Base-by-base conservation (phyloP, 2,329 filamentous ascomycete species). In the Sporothrix luriei region DNA sequence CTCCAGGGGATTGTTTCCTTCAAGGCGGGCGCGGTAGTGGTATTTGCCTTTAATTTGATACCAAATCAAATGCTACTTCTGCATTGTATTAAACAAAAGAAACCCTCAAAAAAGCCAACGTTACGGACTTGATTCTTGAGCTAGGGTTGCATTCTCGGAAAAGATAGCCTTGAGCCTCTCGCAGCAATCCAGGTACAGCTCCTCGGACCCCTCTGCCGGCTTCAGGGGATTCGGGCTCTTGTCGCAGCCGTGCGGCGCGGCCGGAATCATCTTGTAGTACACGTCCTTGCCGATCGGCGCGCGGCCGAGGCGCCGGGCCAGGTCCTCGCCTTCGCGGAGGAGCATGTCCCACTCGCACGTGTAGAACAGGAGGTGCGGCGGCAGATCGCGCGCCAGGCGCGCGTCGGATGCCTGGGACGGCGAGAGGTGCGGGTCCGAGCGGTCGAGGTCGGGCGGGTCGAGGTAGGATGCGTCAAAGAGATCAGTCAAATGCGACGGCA, bases 381-480 rank as follows among this genome's bases (percentile, higher is more conserved):
- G 83, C 51, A 86, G 80, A 13, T 78, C 78, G 3, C 77, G 78
- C 7, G 65, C 72, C 11, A 90, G 74, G n/a, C 85, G 74, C 38
- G 82, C 81, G 72, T 87, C 83, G 0, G 82, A 77, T 69, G 88
- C 87, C 9, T 86, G 81, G 3, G 83, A 84, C 0, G 88, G 88
- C 0, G 86, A 88, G 3, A 90, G 79, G 24, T 84, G 83, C 2
- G 85, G 85, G 70, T 88, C 82, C 1, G 79, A 78, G 10, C 86
- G 80, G 46, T 84, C 77, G 9, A 80, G 77, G 6, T 83, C 79
- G 4, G 83, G 79, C 3, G 86, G 86, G 70, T 84, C 84, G 40
- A 90, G 80, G 75, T 90, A 90, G 0, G 84, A 84, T 7, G 85
- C 83, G 75, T 90, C 88, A 73, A 90, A 89, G 4, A 90, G 81